A percentile compares a stretch with the other conserved stretches of the same genome.
Evolutionary conservation across 805 yeast species (phyloP).

Genomic region (Candida corydali): DNA sequence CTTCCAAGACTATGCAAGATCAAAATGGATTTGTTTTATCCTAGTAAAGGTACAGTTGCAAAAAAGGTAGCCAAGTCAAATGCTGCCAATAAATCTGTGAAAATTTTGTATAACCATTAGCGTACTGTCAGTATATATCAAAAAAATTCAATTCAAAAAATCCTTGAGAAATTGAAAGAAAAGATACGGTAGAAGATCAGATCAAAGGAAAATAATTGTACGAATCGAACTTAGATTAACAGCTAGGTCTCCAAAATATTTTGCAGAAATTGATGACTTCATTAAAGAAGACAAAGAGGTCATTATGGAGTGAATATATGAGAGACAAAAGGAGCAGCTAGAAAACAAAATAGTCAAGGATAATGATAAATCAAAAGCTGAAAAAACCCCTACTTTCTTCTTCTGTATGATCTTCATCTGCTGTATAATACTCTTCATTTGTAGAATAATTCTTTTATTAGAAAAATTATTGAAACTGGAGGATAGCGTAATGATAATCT

Average conservation of each 20-base stretch:
- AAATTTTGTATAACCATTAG: conserved; percentile 95
- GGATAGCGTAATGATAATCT: no score
- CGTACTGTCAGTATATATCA: conserved; percentile 85
- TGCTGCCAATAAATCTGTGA: conserved; percentile 94
- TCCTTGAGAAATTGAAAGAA: conserved; percentile 72
- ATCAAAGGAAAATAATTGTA: conserved; percentile 63
- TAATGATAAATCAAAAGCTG: conserved; percentile 64
- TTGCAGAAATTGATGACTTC: conserved; percentile 64
- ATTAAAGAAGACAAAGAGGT: conserved; percentile 57
- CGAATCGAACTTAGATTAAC: conserved; percentile 54
- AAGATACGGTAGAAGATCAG: conserved; percentile 81
- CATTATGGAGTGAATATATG: conserved; percentile 57
- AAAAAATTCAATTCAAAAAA: conserved; percentile 74
- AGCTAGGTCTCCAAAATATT: conserved; percentile 53
- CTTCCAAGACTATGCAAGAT: conserved; percentile 95
- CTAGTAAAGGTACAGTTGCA: conserved; percentile 81
- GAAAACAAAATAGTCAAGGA: conserved; percentile 68
- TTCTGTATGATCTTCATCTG: no score
- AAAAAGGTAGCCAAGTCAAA: conserved; percentile 85
- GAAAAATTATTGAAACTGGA: no score
- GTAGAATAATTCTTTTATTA: no score
- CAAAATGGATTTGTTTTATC: conserved; percentile 69
- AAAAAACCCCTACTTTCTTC: conserved; percentile 50
- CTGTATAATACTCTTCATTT: no score
- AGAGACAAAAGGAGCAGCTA: conserved; percentile 61